Conservation (phyloP, 257 asterid genomes). For the Cruciata laevipes region DNA sequence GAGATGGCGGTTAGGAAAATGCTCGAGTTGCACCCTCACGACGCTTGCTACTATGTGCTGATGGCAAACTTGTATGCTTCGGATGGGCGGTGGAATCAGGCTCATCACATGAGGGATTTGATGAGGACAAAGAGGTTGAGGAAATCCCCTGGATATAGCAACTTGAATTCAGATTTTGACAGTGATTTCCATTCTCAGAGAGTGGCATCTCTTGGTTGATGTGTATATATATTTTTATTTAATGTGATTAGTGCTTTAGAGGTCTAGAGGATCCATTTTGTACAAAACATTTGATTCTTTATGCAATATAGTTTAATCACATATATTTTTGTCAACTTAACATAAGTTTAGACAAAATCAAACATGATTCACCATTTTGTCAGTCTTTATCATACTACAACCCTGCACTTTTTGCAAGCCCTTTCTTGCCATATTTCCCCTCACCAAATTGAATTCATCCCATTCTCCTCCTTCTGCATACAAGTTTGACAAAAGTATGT, state of each 20-base stretch:
- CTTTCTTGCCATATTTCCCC: constrained; percentile 45
- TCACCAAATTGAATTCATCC: constrained; percentile 44
- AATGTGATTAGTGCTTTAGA: background rate
- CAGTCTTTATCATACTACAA: constrained; percentile 59
- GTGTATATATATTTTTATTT: background rate
- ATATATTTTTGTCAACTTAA: background rate
- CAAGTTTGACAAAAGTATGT: constrained; percentile 55
- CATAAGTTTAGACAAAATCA: background rate
- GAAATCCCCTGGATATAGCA: constrained; percentile 41
- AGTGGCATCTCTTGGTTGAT: constrained; percentile 10
- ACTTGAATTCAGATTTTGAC: background rate
- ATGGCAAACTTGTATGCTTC: constrained; percentile 42
- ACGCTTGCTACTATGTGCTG: constrained; percentile 43
- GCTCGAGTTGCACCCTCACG: constrained; percentile 37
- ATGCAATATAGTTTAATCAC: too few species aligned
- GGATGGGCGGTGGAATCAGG: constrained; percentile 42
- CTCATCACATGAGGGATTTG: constrained; percentile 30
- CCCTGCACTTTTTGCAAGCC: constrained; percentile 65
- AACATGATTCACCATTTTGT: constrained; percentile 10
- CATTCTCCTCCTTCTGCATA: constrained; percentile 78
- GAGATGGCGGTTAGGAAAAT: constrained; percentile 44
- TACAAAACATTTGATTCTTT: background rate
- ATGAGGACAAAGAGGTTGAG: constrained; percentile 38
- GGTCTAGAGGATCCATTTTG: background rate
- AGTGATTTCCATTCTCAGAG: constrained; percentile 4